Percentiles rank a stretch among this genome's conserved stretches.
Evolutionary conservation across 1,284 basidiomycete species (phyloP).

Genomic region (Coniferiporia weirii): DNA sequence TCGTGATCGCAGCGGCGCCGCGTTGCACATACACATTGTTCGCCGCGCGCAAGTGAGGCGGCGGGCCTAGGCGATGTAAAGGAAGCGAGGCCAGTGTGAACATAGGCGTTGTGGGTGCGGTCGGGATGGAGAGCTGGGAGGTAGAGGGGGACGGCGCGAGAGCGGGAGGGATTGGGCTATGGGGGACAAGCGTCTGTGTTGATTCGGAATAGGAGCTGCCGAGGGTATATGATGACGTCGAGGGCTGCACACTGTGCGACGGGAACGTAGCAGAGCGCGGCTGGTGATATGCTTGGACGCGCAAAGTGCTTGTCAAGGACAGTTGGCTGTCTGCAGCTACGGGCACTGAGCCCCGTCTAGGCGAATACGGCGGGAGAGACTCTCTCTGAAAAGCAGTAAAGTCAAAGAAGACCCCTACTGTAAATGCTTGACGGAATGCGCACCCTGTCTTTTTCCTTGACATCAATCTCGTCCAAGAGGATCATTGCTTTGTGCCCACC

Average conservation of each 20-base stretch:
- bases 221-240: constrained; percentile 4
- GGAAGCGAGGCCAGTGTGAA: neutral
- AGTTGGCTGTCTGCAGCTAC: neutral
- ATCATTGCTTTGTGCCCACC: constrained; percentile 5
- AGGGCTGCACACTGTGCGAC: neutral
- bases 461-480: constrained; percentile 15
- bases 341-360: neutral
- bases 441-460: constrained; percentile 15
- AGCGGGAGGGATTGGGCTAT: neutral
- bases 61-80: neutral
- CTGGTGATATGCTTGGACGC: neutral
- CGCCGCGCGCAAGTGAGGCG: constrained; percentile 7
- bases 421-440: neutral
- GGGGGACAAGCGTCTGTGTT: constrained; percentile 3
- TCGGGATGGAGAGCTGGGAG: neutral
- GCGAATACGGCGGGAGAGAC: constrained; percentile 15
- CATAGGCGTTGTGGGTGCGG: neutral
- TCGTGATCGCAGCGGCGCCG: constrained; percentile 8
- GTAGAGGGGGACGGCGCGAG: constrained; percentile 1
- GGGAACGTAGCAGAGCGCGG: constrained; percentile 7
- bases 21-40: constrained; percentile 16
- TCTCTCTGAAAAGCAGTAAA: neutral
- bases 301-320: neutral
- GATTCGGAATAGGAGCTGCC: constrained; percentile 1
- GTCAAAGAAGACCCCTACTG: neutral